Conservation (phyloP, 257 asterid species). For the Salvia rosmarinus region DNA sequence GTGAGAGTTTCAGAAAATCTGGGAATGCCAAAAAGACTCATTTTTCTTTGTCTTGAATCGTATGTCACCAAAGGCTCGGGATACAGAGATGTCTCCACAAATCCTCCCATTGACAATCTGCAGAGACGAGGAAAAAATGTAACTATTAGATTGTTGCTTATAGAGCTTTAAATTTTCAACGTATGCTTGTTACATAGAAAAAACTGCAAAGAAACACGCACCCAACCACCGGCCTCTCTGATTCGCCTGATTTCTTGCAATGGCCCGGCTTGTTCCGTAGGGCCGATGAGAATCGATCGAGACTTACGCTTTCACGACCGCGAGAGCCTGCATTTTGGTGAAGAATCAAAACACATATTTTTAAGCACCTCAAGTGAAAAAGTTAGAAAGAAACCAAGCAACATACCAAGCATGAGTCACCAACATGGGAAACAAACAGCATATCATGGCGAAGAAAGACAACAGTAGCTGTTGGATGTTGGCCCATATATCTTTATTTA, state of each 20-base stretch:
- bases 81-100: conserved; percentile 91
- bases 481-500: no score
- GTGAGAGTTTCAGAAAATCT: conserved; percentile 9
- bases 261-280: conserved; percentile 66
- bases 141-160: neutral
- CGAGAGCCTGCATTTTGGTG: conserved; percentile 59
- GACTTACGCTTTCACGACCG: conserved; percentile 66
- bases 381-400: neutral
- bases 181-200: neutral
- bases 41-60: conserved; percentile 86
- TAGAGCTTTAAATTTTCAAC: neutral
- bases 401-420: conserved; percentile 89
- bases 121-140: conserved; percentile 26
- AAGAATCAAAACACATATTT: neutral
- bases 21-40: conserved; percentile 38
- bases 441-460: conserved; percentile 58
- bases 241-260: conserved; percentile 84
- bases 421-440: conserved; percentile 76
- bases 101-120: conserved; percentile 90
- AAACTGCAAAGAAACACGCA: conserved; percentile 44
- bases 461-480: conserved; percentile 95
- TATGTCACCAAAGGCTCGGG: conserved; percentile 97
- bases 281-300: conserved; percentile 91
- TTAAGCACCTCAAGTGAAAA: neutral
- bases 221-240: conserved; percentile 97